These are phyloP conservation scores for Rhexocercosporidium sp. DNA, from an alignment of 2,329 filamentous ascomycete species.

Conservation along the genomic window DNA sequence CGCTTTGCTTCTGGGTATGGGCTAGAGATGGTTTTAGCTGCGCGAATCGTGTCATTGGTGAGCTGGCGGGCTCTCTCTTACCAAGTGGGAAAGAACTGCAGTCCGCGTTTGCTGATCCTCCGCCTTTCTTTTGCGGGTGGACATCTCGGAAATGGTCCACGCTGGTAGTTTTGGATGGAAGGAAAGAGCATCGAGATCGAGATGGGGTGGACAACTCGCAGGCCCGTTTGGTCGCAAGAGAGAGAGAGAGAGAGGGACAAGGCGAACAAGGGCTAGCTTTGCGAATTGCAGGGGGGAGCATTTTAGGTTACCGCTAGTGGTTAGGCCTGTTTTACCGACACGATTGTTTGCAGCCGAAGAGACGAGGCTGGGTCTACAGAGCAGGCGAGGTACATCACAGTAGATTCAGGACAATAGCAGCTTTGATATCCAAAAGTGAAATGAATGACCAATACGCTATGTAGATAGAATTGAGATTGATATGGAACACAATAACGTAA, in stretches of 20 bases:
- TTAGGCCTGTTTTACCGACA: background rate
- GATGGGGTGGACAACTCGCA: background rate
- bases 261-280: background rate
- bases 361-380: background rate
- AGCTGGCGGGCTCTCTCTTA: background rate
- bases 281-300: background rate
- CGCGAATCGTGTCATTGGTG: constrained; percentile 9
- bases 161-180: background rate
- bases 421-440: too few relatives aligned
- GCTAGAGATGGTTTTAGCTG: constrained; percentile 13
- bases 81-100: constrained; percentile 5
- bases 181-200: constrained; percentile 20
- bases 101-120: constrained; percentile 30
- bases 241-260: background rate
- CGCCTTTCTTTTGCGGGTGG: constrained; percentile 36
- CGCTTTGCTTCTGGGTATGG: background rate
- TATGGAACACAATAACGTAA: too few relatives aligned
- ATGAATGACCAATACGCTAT: too few relatives aligned
- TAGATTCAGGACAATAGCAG: too few relatives aligned
- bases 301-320: constrained; percentile 6
- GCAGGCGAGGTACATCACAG: too few relatives aligned
- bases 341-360: background rate
- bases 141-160: constrained; percentile 30
- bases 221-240: background rate
- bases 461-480: too few relatives aligned